A percentile compares a stretch with the other conserved stretches of the same genome.
These are phyloP conservation scores for Fusarium sulawesiense DNA, from an alignment of 2,329 filamentous ascomycete species.

Conservation along the genomic window DNA sequence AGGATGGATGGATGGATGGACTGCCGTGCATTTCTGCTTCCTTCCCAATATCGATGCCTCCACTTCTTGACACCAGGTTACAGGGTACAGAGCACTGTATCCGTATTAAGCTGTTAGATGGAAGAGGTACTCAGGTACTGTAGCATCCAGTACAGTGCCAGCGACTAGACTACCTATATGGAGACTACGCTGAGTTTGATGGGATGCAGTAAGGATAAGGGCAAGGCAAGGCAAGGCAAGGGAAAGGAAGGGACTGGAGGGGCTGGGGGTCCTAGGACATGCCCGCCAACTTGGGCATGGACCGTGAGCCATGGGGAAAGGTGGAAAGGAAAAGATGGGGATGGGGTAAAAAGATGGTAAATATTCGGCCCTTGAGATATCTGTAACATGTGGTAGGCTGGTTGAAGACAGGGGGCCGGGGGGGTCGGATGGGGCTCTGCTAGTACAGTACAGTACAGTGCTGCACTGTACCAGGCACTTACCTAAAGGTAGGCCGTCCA, in stretches of 20 bases:
- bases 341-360: slow-evolving; percentile 40
- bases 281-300: slow-evolving; percentile 5
- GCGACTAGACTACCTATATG: not conserved
- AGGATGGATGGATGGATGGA: not conserved
- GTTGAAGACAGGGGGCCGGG: slow-evolving; percentile 32
- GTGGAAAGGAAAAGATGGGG: slow-evolving; percentile 28
- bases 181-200: slow-evolving; percentile 18
- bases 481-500: not conserved
- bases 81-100: slow-evolving; percentile 8
- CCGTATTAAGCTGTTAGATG: slow-evolving; percentile 29
- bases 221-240: not conserved
- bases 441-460: not conserved
- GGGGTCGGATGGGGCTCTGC: slow-evolving; percentile 43
- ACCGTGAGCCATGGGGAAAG: slow-evolving; percentile 19
- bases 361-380: slow-evolving; percentile 38
- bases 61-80: slow-evolving; percentile 38
- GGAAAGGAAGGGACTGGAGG: slow-evolving; percentile 34
- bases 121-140: slow-evolving; percentile 5
- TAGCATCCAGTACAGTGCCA: slow-evolving; percentile 23
- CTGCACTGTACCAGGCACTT: too few species aligned
- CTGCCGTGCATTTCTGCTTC: slow-evolving; percentile 20
- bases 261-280: slow-evolving; percentile 34
- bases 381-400: slow-evolving; percentile 42
- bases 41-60: slow-evolving; percentile 34
- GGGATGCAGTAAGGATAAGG: slow-evolving; percentile 25